Percentiles rank a stretch among this genome's conserved stretches.
These are phyloP conservation scores for Sisymbrium irio DNA, from an alignment of 345 rosid genomes.

Conservation along the genomic window DNA sequence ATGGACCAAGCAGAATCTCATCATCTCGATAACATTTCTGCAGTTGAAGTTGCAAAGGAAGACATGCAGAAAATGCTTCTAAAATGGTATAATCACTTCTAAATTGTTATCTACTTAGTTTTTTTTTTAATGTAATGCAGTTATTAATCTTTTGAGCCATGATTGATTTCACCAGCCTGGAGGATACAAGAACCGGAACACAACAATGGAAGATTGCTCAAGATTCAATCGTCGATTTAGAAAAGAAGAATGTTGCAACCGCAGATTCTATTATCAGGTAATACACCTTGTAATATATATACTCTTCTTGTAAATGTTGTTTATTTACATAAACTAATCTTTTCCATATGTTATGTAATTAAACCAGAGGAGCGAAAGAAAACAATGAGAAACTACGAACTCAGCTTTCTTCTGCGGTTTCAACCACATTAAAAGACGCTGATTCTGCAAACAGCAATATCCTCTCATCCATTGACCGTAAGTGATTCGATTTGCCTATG, in stretches of 20 bases:
- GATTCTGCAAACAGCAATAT: constrained; percentile 54
- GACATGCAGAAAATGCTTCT: constrained; percentile 67
- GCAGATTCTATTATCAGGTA: constrained; percentile 82
- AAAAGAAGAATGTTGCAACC: constrained; percentile 66
- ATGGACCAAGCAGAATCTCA: constrained; percentile 71
- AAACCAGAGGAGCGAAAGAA: constrained; percentile 65
- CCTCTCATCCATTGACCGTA: constrained; percentile 68
- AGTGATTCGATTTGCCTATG: constrained; percentile 36
- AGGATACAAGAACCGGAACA: constrained; percentile 57
- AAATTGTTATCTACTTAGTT: background rate
- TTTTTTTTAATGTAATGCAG: background rate
- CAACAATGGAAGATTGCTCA: constrained; percentile 84
- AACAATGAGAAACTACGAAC: constrained; percentile 57
- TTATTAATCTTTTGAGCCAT: background rate
- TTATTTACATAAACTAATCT: background rate
- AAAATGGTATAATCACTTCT: constrained; percentile 52
- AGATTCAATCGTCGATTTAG: constrained; percentile 71
- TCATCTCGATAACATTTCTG: constrained; percentile 62
- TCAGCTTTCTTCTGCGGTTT: constrained; percentile 65
- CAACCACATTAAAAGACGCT: constrained; percentile 54
- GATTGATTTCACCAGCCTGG: constrained; percentile 42
- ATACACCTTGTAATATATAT: constrained; percentile 1
- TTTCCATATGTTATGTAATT: background rate
- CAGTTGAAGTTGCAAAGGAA: constrained; percentile 69
- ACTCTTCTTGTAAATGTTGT: background rate